phyloP scores from a whole-genome alignment of 768 basidiomycete species.

The Termitomyces sp. region DNA sequence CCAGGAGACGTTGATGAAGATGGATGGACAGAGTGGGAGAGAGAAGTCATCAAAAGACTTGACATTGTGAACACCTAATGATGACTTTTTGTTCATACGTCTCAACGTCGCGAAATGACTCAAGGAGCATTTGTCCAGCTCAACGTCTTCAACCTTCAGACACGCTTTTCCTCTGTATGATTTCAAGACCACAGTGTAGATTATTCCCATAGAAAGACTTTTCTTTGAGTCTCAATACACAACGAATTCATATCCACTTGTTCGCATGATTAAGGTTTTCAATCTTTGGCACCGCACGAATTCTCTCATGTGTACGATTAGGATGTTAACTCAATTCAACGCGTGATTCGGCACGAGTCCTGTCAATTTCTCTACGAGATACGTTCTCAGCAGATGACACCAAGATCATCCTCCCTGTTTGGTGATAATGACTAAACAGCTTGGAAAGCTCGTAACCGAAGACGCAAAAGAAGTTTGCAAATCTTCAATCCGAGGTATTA shows the following conservation, averaged over 20 bases:
- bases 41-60: constrained; percentile 62
- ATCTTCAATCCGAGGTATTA: background rate
- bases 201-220: background rate
- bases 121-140: background rate
- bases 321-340: background rate
- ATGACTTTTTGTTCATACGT: background rate
- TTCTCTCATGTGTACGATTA: background rate
- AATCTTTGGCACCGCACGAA: background rate
- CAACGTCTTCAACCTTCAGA: background rate
- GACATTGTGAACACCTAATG: constrained; percentile 41
- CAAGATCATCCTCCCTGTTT: background rate
- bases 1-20: constrained; percentile 55
- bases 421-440: background rate
- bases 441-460: background rate
- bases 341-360: constrained; percentile 1
- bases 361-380: background rate
- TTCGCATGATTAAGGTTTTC: background rate
- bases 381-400: background rate
- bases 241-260: background rate
- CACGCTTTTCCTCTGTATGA: background rate
- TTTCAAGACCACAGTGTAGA: background rate
- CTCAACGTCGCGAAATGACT: too few relatives aligned
- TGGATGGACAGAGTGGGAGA: constrained; percentile 79
- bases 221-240: background rate
- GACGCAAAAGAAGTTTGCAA: background rate